These are phyloP conservation scores for Singerocomus rubriflavus DNA, from an alignment of 1,284 basidiomycete species.

Conservation along the genomic window DNA sequence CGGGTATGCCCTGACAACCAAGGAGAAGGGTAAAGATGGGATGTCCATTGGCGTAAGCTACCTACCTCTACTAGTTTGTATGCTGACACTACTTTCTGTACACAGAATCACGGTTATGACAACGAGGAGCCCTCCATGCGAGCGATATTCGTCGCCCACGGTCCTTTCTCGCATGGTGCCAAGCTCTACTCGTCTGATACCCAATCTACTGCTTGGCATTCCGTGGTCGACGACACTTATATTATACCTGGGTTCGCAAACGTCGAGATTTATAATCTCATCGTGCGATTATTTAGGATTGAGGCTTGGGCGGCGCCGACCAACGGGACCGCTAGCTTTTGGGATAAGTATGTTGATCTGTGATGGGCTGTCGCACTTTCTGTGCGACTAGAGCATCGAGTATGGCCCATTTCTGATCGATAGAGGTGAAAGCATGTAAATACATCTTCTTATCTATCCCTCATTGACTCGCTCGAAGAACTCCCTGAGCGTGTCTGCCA, in stretches of 20 bases:
- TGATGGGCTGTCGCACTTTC: constrained; percentile 4
- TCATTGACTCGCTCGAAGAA: constrained; percentile 83
- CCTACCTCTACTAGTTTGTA: not conserved
- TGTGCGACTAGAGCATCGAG: not conserved
- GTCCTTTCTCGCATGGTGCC: constrained; percentile 72
- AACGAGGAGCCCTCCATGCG: constrained; percentile 76
- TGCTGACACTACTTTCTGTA: not conserved
- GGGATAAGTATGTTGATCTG: constrained; percentile 63
- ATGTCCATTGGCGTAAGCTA: constrained; percentile 73
- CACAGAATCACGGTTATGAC: constrained; percentile 81
- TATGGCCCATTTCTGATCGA: not conserved
- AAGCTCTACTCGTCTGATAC: constrained; percentile 42
- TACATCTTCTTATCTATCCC: constrained; percentile 18
- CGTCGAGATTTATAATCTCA: constrained; percentile 80
- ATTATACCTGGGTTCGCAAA: constrained; percentile 81
- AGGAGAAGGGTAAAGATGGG: constrained; percentile 56
- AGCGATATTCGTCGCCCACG: constrained; percentile 87
- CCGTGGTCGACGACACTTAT: constrained; percentile 58
- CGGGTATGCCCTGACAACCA: constrained; percentile 69
- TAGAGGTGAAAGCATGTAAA: not conserved
- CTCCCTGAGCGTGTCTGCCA: constrained; percentile 90
- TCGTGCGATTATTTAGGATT: constrained; percentile 73
- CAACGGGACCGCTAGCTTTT: constrained; percentile 79
- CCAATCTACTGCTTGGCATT: constrained; percentile 59
- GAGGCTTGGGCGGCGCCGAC: constrained; percentile 55